Conservation (phyloP, 2,329 filamentous ascomycete genomes). For the Fusarium mundagurra region DNA sequence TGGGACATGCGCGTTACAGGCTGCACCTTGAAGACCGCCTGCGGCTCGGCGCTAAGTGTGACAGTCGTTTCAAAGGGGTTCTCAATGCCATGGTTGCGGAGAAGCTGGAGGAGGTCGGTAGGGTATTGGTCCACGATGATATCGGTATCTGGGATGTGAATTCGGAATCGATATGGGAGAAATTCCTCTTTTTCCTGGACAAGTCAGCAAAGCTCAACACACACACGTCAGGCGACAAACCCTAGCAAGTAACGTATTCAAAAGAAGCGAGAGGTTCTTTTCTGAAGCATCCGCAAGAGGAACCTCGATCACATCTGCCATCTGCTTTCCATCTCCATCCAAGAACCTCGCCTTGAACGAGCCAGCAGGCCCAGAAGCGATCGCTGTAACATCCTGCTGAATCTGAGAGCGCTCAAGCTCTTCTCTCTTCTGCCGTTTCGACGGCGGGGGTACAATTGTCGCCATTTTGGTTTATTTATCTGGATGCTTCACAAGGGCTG, state of each 20-base stretch:
- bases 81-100: slow-evolving; percentile 65
- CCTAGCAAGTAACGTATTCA: slow-evolving; percentile 85
- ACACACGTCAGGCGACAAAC: slow-evolving; percentile 53
- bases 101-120: slow-evolving; percentile 62
- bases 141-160: slow-evolving; percentile 65
- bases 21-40: slow-evolving; percentile 93
- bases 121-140: slow-evolving; percentile 66
- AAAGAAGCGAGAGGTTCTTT: slow-evolving; percentile 86
- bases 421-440: slow-evolving; percentile 86
- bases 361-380: slow-evolving; percentile 73
- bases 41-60: slow-evolving; percentile 74
- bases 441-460: slow-evolving; percentile 83
- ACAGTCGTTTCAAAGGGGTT: slow-evolving; percentile 67
- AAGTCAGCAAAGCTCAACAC: slow-evolving; percentile 2
- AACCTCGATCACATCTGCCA: slow-evolving; percentile 76
- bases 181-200: slow-evolving; percentile 65
- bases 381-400: slow-evolving; percentile 77
- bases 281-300: slow-evolving; percentile 86
- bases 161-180: slow-evolving; percentile 69
- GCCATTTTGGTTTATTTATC: slow-evolving; percentile 66
- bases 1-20: slow-evolving; percentile 91
- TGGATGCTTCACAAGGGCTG: slow-evolving; percentile 8
- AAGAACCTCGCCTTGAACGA: slow-evolving; percentile 88
- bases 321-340: slow-evolving; percentile 79
- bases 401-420: slow-evolving; percentile 74